phyloP scores from a whole-genome alignment of 2,329 filamentous ascomycete species.

The Aspergillus terreus region DNA sequence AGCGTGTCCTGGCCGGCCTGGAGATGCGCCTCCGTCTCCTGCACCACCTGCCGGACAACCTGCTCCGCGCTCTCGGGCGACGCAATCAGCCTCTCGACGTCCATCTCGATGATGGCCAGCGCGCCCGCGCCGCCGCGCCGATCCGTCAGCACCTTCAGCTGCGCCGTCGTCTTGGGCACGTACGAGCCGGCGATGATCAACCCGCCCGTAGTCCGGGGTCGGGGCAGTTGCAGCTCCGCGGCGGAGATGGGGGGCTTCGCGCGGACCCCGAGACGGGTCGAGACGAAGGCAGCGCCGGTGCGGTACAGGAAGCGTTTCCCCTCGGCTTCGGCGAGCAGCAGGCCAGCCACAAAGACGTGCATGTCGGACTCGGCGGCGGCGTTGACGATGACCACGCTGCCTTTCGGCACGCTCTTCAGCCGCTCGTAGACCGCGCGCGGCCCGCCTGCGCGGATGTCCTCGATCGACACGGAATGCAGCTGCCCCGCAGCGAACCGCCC shows the following conservation, averaged over 20 bases:
- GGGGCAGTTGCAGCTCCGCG: slow-evolving; percentile 38
- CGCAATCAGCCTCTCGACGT: slow-evolving; percentile 48
- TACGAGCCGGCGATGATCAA: slow-evolving; percentile 57
- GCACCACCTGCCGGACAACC: slow-evolving; percentile 22
- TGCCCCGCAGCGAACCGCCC: slow-evolving; percentile 38
- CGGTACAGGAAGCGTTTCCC: slow-evolving; percentile 46
- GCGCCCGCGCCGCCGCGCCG: slow-evolving; percentile 31
- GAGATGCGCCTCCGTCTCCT: slow-evolving; percentile 41
- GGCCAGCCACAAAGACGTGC: slow-evolving; percentile 51
- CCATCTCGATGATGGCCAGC: slow-evolving; percentile 47
- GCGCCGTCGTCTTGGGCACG: slow-evolving; percentile 57
- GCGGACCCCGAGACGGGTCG: slow-evolving; percentile 50
- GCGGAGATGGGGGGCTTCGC: slow-evolving; percentile 51
- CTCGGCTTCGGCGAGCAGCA: slow-evolving; percentile 40
- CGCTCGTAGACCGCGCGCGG: slow-evolving; percentile 40
- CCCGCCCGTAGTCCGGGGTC: slow-evolving; percentile 40
- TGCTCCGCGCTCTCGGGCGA: slow-evolving; percentile 26
- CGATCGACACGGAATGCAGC: slow-evolving; percentile 44
- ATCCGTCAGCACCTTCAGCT: slow-evolving; percentile 44
- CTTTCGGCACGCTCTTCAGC: slow-evolving; percentile 34
- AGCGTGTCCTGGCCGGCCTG: slow-evolving; percentile 50
- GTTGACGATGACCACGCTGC: slow-evolving; percentile 50
- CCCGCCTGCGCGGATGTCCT: slow-evolving; percentile 48
- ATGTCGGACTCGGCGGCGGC: slow-evolving; percentile 54
- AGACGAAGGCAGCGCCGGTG: slow-evolving; percentile 47